Base-by-base conservation (phyloP, 495 filamentous ascomycete genomes). In the Annulohypoxylon stygium region DNA sequence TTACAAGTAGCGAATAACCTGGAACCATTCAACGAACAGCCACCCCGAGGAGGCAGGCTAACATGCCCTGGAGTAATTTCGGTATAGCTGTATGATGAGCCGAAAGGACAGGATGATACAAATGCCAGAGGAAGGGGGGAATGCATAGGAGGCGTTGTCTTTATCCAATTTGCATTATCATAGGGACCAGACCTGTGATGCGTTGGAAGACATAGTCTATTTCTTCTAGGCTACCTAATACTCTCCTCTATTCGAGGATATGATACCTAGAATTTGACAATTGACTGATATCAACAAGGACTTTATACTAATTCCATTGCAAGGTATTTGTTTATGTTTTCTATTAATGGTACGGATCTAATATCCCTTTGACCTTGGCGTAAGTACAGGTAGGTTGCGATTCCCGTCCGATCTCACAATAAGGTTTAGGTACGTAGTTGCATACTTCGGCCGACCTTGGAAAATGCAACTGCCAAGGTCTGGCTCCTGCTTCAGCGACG, bases 11-110 rank as follows among this genome's bases (percentile, higher is more conserved):
- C 25, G 45, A 41, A 65, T 4, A 55, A 68, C 12, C 39, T 43
- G 39, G 39, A 43, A 43, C 39, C 50, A 73, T 70, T 26, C 69
- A 75, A 73, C 71, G 63, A 69, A 59, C 36, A 41, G 30, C 25
- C 58, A 65, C 51, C 63, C 14, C 23, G 41, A 47, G 53, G 14
- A 65, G 33, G n/a, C 20, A 37, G 65, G 53, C 16, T 18, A 48
- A 63, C 67, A 51, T 47, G 39, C 57, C 20, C 63, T 37, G 58
- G 65, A 75, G 47, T 78, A 72, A 73, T 77, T 34, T 9, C 53
- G 43, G 48, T 20, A 23, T 30, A 55, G 65, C 12, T 75, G 73
- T 72, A 75, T 69, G 66, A 70, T 54, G 70, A 67, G 66, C 51
- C 66, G 43, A 60, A 63, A 63, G 12, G 61, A 48, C 51, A 75